Evolutionary conservation across 805 yeast genomes (phyloP).

Genomic region (Pichia scutulata): DNA sequence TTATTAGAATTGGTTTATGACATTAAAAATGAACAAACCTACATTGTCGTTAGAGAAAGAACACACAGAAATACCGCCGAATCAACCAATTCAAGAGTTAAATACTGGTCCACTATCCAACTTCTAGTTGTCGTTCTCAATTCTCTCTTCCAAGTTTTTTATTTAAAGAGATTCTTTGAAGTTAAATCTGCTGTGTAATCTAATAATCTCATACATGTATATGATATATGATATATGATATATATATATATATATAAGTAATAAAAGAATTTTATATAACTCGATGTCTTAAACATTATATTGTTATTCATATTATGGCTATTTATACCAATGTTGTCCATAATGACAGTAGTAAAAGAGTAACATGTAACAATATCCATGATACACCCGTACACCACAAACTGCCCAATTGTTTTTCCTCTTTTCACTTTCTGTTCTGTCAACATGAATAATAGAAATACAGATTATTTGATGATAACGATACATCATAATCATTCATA

Average conservation of each 20-base stretch:
- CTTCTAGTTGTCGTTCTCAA: slow-evolving; percentile 76
- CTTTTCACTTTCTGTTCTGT: background rate
- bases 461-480: too few relatives aligned
- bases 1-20: slow-evolving; percentile 72
- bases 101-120: slow-evolving; percentile 97
- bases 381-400: background rate
- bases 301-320: too few relatives aligned
- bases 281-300: too few relatives aligned
- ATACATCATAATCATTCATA: background rate
- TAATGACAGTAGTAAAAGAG: too few relatives aligned
- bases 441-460: background rate
- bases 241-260: background rate
- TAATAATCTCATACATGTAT: background rate
- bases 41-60: slow-evolving; percentile 92
- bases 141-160: slow-evolving; percentile 88
- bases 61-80: slow-evolving; percentile 98
- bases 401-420: background rate
- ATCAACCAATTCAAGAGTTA: slow-evolving; percentile 91
- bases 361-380: too few relatives aligned
- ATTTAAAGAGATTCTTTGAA: slow-evolving; percentile 90
- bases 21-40: slow-evolving; percentile 86
- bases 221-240: background rate
- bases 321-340: too few relatives aligned
- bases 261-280: too few relatives aligned
- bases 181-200: slow-evolving; percentile 77